A percentile compares a stretch with the other conserved stretches of the same genome.
Conservation (phyloP, 208 protist genomes). For the Crithidia mellificae region DNA sequence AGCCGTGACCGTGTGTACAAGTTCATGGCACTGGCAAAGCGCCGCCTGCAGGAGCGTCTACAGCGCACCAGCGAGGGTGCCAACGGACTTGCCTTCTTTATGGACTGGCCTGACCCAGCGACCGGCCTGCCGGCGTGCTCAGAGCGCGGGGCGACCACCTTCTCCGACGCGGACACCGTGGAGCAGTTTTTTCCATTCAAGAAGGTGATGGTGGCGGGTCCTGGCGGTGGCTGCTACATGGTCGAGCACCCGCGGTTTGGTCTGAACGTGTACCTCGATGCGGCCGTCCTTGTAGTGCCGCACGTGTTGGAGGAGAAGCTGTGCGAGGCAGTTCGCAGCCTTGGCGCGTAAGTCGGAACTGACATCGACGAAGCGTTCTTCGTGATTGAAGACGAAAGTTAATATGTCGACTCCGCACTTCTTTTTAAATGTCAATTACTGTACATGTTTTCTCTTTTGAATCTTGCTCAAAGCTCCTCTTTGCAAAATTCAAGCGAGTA, state of each 20-base stretch:
- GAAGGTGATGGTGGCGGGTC: constrained; percentile 39
- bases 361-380: not conserved
- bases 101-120: constrained; percentile 63
- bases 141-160: constrained; percentile 31
- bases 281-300: constrained; percentile 34
- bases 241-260: constrained; percentile 47
- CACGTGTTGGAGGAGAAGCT: constrained; percentile 18
- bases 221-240: constrained; percentile 57
- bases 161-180: constrained; percentile 43
- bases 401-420: no score
- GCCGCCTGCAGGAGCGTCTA: constrained; percentile 9
- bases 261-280: constrained; percentile 50
- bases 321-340: constrained; percentile 17
- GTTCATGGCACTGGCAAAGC: constrained; percentile 34
- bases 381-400: no score
- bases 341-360: not conserved
- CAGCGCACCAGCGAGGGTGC: not conserved
- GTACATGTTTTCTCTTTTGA: not conserved
- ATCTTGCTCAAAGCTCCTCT: not conserved
- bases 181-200: constrained; percentile 54
- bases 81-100: constrained; percentile 23
- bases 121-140: constrained; percentile 45
- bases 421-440: no score
- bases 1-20: constrained; percentile 46
- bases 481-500: not conserved